A percentile compares a stretch with the other conserved stretches of the same genome.
Conservation (phyloP, 2,329 filamentous ascomycete genomes). For the Cadophora luteo-olivacea region DNA sequence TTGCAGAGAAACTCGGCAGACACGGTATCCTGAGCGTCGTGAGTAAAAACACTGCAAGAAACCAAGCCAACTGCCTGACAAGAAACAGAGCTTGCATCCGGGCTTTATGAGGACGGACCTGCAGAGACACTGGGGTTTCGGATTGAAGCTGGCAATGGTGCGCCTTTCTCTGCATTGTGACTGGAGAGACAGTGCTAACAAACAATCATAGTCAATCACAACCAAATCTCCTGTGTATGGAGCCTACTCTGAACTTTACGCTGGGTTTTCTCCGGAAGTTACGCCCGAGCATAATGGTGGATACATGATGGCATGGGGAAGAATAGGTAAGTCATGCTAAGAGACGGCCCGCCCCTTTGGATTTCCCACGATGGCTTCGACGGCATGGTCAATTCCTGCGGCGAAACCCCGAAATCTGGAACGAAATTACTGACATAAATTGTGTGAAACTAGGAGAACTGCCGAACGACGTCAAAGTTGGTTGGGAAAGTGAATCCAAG, state of each 20-base stretch:
- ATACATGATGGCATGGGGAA: conserved; percentile 53
- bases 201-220: conserved; percentile 29
- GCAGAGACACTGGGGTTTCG: conserved; percentile 39
- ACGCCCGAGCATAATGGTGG: conserved; percentile 44
- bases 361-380: not conserved
- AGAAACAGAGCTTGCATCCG: conserved; percentile 45
- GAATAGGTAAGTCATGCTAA: conserved; percentile 26
- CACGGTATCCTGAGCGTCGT: conserved; percentile 46
- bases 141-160: conserved; percentile 33
- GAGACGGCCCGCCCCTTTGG: too few species aligned
- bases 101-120: conserved; percentile 50
- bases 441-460: conserved; percentile 29
- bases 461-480: conserved; percentile 32
- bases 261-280: conserved; percentile 45
- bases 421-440: not conserved
- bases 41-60: conserved; percentile 13
- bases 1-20: conserved; percentile 41
- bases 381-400: not conserved
- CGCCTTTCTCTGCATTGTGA: not conserved
- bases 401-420: not conserved
- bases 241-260: conserved; percentile 48
- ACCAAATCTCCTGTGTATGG: conserved; percentile 45
- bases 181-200: not conserved
- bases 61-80: not conserved
- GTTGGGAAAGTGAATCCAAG: conserved; percentile 37